These are phyloP conservation scores for Tuber borchii DNA, from an alignment of 495 filamentous ascomycete genomes.

Conservation along the genomic window DNA sequence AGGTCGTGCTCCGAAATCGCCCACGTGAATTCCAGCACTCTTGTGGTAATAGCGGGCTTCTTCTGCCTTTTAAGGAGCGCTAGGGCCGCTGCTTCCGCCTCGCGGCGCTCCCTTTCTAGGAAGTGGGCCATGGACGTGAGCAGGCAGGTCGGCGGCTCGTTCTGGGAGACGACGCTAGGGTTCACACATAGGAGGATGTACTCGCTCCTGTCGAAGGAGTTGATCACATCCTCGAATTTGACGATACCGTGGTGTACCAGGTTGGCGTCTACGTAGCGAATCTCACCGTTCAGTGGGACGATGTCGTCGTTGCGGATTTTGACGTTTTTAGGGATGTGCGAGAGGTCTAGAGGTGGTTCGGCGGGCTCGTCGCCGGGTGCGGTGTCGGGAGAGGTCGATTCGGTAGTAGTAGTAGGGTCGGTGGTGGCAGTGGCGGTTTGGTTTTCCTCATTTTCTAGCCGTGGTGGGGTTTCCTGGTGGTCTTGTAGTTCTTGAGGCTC, in stretches of 20 bases:
- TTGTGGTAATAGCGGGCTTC: slow-evolving; percentile 42
- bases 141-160: slow-evolving; percentile 51
- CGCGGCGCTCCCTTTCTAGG: slow-evolving; percentile 43
- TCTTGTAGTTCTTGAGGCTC: not conserved
- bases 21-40: slow-evolving; percentile 64
- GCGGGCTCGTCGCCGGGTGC: not conserved
- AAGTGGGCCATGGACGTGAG: slow-evolving; percentile 48
- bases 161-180: slow-evolving; percentile 44
- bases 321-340: not conserved
- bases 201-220: slow-evolving; percentile 46
- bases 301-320: slow-evolving; percentile 48
- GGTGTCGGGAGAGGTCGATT: not conserved
- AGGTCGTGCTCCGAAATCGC: slow-evolving; percentile 58
- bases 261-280: slow-evolving; percentile 49
- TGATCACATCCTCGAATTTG: slow-evolving; percentile 42
- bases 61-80: slow-evolving; percentile 15
- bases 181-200: slow-evolving; percentile 48
- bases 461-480: not conserved
- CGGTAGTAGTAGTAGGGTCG: too few relatives aligned
- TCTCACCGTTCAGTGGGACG: slow-evolving; percentile 27
- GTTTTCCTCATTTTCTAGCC: not conserved
- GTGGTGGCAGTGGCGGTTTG: not conserved
- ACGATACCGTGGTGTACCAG: slow-evolving; percentile 45
- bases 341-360: not conserved
- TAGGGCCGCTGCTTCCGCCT: not conserved